These are phyloP conservation scores for Eimeria zaria DNA, from an alignment of 169 alveolate genomes.

Conservation along the genomic window DNA sequence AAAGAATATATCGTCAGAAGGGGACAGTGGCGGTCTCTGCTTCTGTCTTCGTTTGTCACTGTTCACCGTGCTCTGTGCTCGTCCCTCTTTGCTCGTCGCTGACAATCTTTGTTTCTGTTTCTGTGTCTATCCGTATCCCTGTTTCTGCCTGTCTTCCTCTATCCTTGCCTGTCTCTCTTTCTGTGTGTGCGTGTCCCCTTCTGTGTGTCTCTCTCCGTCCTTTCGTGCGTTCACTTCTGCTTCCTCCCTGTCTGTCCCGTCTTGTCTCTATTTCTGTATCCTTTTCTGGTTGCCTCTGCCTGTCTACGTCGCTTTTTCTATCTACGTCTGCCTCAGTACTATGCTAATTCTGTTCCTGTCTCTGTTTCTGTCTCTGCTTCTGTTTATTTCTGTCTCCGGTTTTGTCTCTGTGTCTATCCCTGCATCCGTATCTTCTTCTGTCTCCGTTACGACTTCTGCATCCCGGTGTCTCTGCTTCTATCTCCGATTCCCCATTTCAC, in stretches of 20 bases:
- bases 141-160: background rate
- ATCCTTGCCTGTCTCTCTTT: background rate
- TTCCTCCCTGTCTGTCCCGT: background rate
- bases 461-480: too few relatives aligned
- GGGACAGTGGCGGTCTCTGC: background rate
- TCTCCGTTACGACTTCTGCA: too few relatives aligned
- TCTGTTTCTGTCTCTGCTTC: too few relatives aligned
- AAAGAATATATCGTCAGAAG: background rate
- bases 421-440: too few relatives aligned
- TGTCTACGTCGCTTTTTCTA: too few relatives aligned
- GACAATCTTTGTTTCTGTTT: background rate
- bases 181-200: background rate
- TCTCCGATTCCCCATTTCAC: too few relatives aligned
- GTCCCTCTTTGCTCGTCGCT: too few relatives aligned
- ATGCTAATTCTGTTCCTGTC: too few relatives aligned
- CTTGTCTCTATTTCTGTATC: background rate
- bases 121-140: background rate
- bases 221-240: background rate
- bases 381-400: too few relatives aligned
- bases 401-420: too few relatives aligned
- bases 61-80: too few relatives aligned
- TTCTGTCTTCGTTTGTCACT: background rate
- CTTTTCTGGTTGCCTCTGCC: background rate
- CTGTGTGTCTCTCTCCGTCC: background rate
- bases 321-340: too few relatives aligned